phyloP scores from a whole-genome alignment of 1,139 yeast genomes.

The Saccharomyces hybrid region DNA sequence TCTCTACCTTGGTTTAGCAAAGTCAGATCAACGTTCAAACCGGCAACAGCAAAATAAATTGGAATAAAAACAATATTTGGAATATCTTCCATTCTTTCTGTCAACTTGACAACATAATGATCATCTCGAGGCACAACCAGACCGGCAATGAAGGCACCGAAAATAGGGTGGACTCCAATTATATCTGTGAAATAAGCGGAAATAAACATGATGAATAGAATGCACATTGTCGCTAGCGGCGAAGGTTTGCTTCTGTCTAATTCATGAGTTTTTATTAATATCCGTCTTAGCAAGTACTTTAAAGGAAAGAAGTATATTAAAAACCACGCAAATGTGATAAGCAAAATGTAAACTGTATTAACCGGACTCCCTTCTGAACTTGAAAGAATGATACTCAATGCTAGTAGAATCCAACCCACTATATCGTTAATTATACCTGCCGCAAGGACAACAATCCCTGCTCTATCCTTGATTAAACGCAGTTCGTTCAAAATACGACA shows the following conservation, averaged over 20 bases:
- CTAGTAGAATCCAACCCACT: conserved; percentile 75
- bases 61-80: conserved; percentile 67
- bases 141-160: conserved; percentile 76
- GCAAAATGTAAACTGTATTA: conserved; percentile 58
- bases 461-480: conserved; percentile 60
- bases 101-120: conserved; percentile 58
- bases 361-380: conserved; percentile 58
- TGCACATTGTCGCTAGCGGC: conserved; percentile 50
- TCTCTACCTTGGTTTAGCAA: conserved; percentile 54
- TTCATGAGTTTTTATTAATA: conserved; percentile 38
- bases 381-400: conserved; percentile 67
- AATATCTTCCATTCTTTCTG: conserved; percentile 69
- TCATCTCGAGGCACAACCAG: conserved; percentile 71
- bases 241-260: conserved; percentile 52
- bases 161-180: conserved; percentile 74
- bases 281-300: conserved; percentile 36
- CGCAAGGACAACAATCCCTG: conserved; percentile 70
- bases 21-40: conserved; percentile 61
- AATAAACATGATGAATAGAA: conserved; percentile 48
- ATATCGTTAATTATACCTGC: conserved; percentile 78
- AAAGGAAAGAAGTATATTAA: conserved; percentile 47
- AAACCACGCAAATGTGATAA: conserved; percentile 63
- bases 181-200: conserved; percentile 75
- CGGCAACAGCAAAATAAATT: conserved; percentile 71
- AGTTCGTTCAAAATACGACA: conserved; percentile 72